A percentile compares a stretch with the other conserved stretches of the same genome.
Evolutionary conservation across 1,139 yeast genomes (phyloP).

Genomic region (Geotrichum klebahnii): DNA sequence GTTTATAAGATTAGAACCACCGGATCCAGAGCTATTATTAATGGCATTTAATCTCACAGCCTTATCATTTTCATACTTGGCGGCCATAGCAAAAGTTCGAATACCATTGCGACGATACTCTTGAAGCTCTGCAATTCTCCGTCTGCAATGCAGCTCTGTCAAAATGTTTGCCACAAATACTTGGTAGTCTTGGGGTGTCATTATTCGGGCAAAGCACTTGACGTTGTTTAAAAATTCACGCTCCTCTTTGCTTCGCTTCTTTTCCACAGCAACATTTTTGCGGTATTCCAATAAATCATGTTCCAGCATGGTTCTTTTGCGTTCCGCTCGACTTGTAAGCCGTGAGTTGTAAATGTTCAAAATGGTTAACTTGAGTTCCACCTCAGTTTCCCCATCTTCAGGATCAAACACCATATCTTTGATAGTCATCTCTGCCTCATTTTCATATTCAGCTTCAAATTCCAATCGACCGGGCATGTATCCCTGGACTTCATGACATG

Average conservation of each 20-base stretch:
- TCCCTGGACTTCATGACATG: slow-evolving; percentile 95
- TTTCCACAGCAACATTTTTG: slow-evolving; percentile 68
- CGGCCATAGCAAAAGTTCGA: slow-evolving; percentile 76
- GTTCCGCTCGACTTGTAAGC: slow-evolving; percentile 85
- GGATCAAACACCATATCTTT: slow-evolving; percentile 95
- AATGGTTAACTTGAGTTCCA: slow-evolving; percentile 73
- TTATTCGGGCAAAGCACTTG: slow-evolving; percentile 75
- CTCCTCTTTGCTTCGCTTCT: slow-evolving; percentile 82
- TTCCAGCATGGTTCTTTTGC: slow-evolving; percentile 74
- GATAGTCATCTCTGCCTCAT: slow-evolving; percentile 90
- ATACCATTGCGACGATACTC: slow-evolving; percentile 91
- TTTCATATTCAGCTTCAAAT: slow-evolving; percentile 92
- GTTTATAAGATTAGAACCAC: slow-evolving; percentile 16
- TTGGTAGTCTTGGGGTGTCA: slow-evolving; percentile 77
- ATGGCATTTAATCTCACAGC: slow-evolving; percentile 40
- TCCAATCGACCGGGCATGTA: slow-evolving; percentile 98
- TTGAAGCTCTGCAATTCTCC: slow-evolving; percentile 82
- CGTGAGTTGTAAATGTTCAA: slow-evolving; percentile 86
- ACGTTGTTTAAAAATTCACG: slow-evolving; percentile 70
- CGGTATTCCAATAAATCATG: slow-evolving; percentile 81
- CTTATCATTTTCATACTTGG: slow-evolving; percentile 84
- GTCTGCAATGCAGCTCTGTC: slow-evolving; percentile 72
- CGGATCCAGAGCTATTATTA: slow-evolving; percentile 22
- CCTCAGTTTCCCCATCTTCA: slow-evolving; percentile 82
- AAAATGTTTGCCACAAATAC: slow-evolving; percentile 67